Percentiles rank a stretch among this genome's conserved stretches.
Conservation (phyloP, 257 asterid species). For the Osmanthus fragrans region DNA sequence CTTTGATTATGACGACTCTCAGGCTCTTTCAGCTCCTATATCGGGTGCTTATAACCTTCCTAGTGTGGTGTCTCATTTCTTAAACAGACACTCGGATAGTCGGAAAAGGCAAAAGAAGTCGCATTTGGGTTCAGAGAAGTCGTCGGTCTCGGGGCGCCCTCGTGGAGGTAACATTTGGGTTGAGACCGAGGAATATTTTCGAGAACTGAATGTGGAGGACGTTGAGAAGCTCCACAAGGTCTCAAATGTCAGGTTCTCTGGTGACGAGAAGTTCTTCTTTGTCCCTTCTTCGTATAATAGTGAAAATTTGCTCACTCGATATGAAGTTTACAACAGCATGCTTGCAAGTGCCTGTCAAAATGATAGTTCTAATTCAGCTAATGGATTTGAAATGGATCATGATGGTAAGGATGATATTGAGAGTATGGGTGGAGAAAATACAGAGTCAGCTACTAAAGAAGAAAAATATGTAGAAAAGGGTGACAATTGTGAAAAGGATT, state of each 20-base stretch:
- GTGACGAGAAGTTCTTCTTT: conserved; percentile 45
- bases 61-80: conserved; percentile 56
- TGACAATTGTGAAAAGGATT: conserved; percentile 26
- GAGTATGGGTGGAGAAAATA: conserved; percentile 34
- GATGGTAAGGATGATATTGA: conserved; percentile 40
- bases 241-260: conserved; percentile 36
- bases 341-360: conserved; percentile 31
- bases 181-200: conserved; percentile 77
- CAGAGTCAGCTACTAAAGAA: conserved; percentile 24
- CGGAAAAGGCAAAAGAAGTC: conserved; percentile 78
- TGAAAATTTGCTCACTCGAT: conserved; percentile 20
- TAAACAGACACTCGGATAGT: conserved; percentile 64
- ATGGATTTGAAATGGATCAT: conserved; percentile 27
- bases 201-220: conserved; percentile 64
- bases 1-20: conserved; percentile 60
- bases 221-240: conserved; percentile 53
- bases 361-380: conserved; percentile 24
- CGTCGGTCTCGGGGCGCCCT: conserved; percentile 41
- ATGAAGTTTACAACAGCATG: conserved; percentile 30
- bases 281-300: conserved; percentile 45
- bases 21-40: conserved; percentile 36
- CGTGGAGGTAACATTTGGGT: conserved; percentile 65
- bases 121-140: conserved; percentile 63
- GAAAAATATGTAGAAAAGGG: conserved; percentile 35
- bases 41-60: conserved; percentile 55